phyloP scores from a whole-genome alignment of 106 monocot species.

The Dactylorhiza incarnata region DNA sequence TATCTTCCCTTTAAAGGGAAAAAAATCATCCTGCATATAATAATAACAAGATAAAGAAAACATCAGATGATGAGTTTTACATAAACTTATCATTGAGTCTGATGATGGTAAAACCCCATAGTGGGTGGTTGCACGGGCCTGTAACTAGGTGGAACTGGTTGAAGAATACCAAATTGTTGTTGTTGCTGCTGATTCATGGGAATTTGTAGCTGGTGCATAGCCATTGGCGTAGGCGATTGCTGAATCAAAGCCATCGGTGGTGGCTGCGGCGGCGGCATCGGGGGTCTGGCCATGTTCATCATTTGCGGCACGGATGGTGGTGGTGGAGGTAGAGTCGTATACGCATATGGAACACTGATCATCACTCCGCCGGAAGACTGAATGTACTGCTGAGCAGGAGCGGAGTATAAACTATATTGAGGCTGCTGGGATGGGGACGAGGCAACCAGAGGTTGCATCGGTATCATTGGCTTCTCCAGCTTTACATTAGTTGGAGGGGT shows the following conservation, averaged over 20 bases:
- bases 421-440: constrained; percentile 23
- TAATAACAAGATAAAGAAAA: neutral
- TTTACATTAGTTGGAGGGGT: constrained; percentile 16
- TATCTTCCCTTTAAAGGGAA: constrained; percentile 1
- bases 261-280: constrained; percentile 22
- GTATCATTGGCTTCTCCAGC: constrained; percentile 23
- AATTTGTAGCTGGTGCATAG: constrained; percentile 42
- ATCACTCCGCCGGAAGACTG: constrained; percentile 52
- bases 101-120: constrained; percentile 64
- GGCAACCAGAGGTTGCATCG: constrained; percentile 11
- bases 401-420: constrained; percentile 45
- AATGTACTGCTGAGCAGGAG: constrained; percentile 48
- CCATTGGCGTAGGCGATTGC: constrained; percentile 15
- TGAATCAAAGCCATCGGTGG: constrained; percentile 15
- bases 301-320: constrained; percentile 21
- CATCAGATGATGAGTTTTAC: neutral
- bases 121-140: constrained; percentile 68
- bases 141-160: constrained; percentile 53
- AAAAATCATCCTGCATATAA: constrained; percentile 5
- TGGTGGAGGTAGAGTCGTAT: constrained; percentile 24
- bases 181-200: constrained; percentile 32
- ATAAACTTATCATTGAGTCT: constrained; percentile 29
- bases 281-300: constrained; percentile 41
- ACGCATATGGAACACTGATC: constrained; percentile 73
- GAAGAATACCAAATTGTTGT: constrained; percentile 31